Conservation (phyloP, 768 basidiomycete species). For the Phylloporus arenicola region DNA sequence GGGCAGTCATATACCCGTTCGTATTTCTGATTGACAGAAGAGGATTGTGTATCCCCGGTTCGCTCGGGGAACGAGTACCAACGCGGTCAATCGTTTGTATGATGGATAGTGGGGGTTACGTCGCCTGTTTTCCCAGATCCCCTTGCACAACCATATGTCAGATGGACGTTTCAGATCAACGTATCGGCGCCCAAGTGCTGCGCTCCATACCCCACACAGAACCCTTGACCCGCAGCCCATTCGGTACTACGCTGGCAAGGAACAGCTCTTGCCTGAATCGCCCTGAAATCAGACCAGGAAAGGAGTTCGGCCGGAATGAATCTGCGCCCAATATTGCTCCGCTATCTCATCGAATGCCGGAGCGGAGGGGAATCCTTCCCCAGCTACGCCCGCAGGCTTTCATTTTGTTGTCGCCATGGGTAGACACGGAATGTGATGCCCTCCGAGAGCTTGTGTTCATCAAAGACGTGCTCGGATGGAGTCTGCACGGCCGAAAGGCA, state of each 20-base stretch:
- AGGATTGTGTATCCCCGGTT: not conserved
- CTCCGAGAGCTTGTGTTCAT: constrained; percentile 1
- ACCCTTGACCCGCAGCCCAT: constrained; percentile 68
- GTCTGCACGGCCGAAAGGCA: constrained; percentile 16
- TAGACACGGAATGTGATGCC: constrained; percentile 10
- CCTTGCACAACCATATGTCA: constrained; percentile 36
- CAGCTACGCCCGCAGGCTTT: constrained; percentile 13
- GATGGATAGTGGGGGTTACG: constrained; percentile 12
- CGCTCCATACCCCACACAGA: constrained; percentile 34
- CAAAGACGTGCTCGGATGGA: constrained; percentile 25
- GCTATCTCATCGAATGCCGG: constrained; percentile 50
- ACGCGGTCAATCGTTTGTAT: constrained; percentile 29
- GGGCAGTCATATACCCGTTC: constrained; percentile 16
- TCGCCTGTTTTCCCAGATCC: constrained; percentile 26
- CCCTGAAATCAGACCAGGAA: constrained; percentile 51
- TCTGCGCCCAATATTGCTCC: constrained; percentile 52
- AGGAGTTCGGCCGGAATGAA: constrained; percentile 71
- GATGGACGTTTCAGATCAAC: constrained; percentile 45
- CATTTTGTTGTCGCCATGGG: constrained; percentile 17
- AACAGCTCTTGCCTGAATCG: constrained; percentile 57
- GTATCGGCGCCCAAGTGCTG: constrained; percentile 52
- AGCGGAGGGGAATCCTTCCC: constrained; percentile 5
- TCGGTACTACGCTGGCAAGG: constrained; percentile 61
- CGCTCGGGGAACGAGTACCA: constrained; percentile 12
- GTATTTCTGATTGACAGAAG: constrained; percentile 17